Conservation (phyloP, 192 early-diverging fungal species). For the Chytriomyces sp. region DNA sequence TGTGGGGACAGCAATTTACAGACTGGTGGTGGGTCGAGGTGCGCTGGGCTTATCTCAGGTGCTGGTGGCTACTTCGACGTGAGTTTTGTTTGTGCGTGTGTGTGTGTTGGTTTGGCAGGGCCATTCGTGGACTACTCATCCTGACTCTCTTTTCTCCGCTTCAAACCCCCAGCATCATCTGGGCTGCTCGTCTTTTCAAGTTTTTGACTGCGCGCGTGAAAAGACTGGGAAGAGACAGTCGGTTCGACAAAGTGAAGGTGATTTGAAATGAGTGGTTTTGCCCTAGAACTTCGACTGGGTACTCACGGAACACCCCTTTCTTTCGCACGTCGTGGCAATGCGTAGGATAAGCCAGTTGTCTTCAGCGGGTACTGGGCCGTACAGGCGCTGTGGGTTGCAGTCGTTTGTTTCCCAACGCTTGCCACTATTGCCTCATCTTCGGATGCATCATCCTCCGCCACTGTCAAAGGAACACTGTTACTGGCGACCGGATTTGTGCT, state of each 20-base stretch:
- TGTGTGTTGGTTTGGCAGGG: neutral
- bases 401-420: slow-evolving; percentile 41
- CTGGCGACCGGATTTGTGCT: slow-evolving; percentile 29
- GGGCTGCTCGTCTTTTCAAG: slow-evolving; percentile 37
- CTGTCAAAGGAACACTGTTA: too few relatives aligned
- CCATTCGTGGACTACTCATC: neutral
- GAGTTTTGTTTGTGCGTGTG: neutral
- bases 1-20: neutral
- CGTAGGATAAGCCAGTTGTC: slow-evolving; percentile 21
- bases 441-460: too few relatives aligned
- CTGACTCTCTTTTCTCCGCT: slow-evolving; percentile 35
- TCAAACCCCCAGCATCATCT: slow-evolving; percentile 22
- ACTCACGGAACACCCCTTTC: too few relatives aligned
- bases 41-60: slow-evolving; percentile 12
- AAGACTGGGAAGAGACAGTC: slow-evolving; percentile 38
- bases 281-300: too few relatives aligned
- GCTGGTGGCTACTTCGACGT: neutral
- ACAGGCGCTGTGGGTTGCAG: slow-evolving; percentile 38
- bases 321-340: too few relatives aligned
- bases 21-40: slow-evolving; percentile 9
- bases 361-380: slow-evolving; percentile 36
- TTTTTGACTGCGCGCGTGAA: slow-evolving; percentile 35
- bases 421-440: slow-evolving; percentile 15
- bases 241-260: slow-evolving; percentile 45
- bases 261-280: too few relatives aligned